These are phyloP conservation scores for Aspergillus thermomutatus DNA, from an alignment of 2,329 filamentous ascomycete species.

Conservation along the genomic window DNA sequence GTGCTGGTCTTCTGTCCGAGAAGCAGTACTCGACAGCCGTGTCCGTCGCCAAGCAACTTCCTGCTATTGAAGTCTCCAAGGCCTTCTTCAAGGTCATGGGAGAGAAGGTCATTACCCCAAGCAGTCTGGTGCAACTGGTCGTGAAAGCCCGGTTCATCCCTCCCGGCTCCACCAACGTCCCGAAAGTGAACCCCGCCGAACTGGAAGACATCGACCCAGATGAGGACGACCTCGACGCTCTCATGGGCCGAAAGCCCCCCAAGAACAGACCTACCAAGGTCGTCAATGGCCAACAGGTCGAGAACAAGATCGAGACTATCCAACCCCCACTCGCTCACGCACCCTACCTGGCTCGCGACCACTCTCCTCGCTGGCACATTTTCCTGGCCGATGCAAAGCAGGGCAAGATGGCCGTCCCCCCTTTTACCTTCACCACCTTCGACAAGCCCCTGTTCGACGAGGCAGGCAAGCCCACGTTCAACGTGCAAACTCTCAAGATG, in stretches of 20 bases:
- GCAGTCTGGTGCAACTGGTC: slow-evolving; percentile 87
- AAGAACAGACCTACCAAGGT: slow-evolving; percentile 65
- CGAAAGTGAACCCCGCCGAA: slow-evolving; percentile 71
- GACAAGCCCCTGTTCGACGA: slow-evolving; percentile 82
- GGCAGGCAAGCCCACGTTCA: slow-evolving; percentile 81
- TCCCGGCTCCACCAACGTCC: slow-evolving; percentile 72
- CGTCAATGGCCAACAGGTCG: slow-evolving; percentile 47
- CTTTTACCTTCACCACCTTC: slow-evolving; percentile 91
- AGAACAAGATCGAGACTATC: slow-evolving; percentile 61
- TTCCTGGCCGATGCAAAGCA: slow-evolving; percentile 94
- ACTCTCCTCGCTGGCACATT: slow-evolving; percentile 87
- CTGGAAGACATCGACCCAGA: slow-evolving; percentile 89
- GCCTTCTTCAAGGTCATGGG: slow-evolving; percentile 98
- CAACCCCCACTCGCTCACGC: slow-evolving; percentile 84
- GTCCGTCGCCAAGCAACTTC: slow-evolving; percentile 76
- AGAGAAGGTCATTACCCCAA: slow-evolving; percentile 87
- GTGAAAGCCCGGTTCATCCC: slow-evolving; percentile 93
- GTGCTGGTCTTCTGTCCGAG: slow-evolving; percentile 66
- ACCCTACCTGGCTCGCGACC: slow-evolving; percentile 84
- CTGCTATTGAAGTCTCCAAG: slow-evolving; percentile 78
- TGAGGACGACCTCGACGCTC: slow-evolving; percentile 84
- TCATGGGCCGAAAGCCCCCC: slow-evolving; percentile 66
- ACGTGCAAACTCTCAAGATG: slow-evolving; percentile 94
- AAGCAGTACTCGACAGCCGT: slow-evolving; percentile 74
- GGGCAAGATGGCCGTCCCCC: slow-evolving; percentile 92